Conservation (phyloP, 2,329 filamentous ascomycete genomes). For the Alternaria hordeiaustralica region DNA sequence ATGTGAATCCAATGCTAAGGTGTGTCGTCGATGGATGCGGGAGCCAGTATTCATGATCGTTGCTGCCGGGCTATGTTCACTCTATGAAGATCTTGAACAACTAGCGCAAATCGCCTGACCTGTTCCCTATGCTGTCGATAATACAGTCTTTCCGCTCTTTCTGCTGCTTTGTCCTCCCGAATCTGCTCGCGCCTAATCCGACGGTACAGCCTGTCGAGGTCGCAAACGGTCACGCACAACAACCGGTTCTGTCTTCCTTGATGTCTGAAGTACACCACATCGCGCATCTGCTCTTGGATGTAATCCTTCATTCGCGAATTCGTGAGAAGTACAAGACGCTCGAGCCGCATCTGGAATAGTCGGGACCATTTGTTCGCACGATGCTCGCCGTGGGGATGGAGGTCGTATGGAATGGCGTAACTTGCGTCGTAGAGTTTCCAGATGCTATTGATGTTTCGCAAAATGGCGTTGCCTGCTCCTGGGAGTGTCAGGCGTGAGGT, state of each 20-base stretch:
- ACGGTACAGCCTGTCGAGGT: accelerated
- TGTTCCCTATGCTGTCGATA: background rate
- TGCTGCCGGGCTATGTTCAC: background rate
- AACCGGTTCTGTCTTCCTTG: background rate
- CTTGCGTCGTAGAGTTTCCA: background rate
- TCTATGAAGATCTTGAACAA: background rate
- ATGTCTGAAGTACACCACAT: background rate
- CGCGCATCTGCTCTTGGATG: background rate
- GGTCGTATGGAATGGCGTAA: background rate
- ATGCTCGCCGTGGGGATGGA: background rate
- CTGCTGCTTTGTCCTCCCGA: accelerated
- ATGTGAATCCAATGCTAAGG: background rate
- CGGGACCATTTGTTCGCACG: background rate
- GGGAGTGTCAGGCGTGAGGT: background rate
- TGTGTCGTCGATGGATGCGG: background rate
- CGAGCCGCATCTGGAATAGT: background rate
- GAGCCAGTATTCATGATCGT: background rate
- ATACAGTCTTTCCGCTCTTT: background rate
- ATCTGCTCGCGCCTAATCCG: background rate
- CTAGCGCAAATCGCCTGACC: background rate
- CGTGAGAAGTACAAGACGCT: background rate
- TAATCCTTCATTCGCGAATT: background rate
- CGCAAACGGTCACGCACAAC: background rate
- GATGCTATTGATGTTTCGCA: background rate
- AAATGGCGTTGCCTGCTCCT: background rate